Evolutionary conservation across 2,329 filamentous ascomycete genomes (phyloP).

Genomic region (Claviceps fusiformis): DNA sequence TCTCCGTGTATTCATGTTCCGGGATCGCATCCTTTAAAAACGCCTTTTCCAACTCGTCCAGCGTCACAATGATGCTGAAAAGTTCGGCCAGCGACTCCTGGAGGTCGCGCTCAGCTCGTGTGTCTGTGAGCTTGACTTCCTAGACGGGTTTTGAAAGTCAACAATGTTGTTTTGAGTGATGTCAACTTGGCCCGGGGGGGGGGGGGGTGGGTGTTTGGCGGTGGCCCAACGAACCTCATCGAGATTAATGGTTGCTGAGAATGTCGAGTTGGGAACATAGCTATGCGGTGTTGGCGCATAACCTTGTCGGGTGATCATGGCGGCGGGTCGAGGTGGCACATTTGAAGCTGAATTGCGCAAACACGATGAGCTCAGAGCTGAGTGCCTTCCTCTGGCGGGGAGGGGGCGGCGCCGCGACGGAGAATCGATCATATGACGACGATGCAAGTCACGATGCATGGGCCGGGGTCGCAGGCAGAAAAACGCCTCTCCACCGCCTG

Average conservation of each 20-base stretch:
- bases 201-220: background rate
- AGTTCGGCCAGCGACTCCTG: conserved; percentile 94
- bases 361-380: background rate
- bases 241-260: conserved; percentile 82
- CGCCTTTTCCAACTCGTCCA: conserved; percentile 91
- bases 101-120: conserved; percentile 76
- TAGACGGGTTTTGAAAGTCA: conserved; percentile 20
- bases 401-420: background rate
- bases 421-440: background rate
- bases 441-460: background rate
- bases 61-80: conserved; percentile 91
- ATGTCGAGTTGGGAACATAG: conserved; percentile 72
- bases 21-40: conserved; percentile 91
- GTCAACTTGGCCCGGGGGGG: background rate
- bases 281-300: conserved; percentile 86
- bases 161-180: background rate
- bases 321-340: conserved; percentile 17
- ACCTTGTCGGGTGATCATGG: conserved; percentile 48
- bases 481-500: conserved; percentile 16
- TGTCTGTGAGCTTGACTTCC: conserved; percentile 88
- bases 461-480: conserved; percentile 19
- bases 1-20: conserved; percentile 89
- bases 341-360: conserved; percentile 11
- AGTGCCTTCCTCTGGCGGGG: background rate
- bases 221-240: conserved; percentile 54